Evolutionary conservation across 116 monocot genomes (phyloP), one percentile per base, ranked within the genome.

Genomic region (Cymodocea nodosa): DNA sequence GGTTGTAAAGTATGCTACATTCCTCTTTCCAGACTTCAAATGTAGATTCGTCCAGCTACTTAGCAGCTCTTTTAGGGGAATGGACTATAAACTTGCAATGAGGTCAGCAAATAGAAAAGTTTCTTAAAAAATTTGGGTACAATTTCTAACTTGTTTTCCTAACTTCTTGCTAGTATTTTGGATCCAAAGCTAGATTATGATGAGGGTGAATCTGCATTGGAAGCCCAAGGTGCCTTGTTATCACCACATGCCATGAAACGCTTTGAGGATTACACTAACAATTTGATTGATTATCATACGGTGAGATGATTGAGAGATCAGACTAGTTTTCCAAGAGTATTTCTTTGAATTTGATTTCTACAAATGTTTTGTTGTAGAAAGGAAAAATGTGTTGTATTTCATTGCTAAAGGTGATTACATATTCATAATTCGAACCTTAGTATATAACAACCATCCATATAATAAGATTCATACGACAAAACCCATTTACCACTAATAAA

Each of bases 171-270:
- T 74, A 97, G 97, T 63, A 78, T 97, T 62, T 71, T 88, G 66
- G 85, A 79, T 36, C 76, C 87, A 37, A 95, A 90, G 79, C 71
- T 87, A 67, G 60, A 74, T 58, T 90, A 74, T 39, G 51, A 64
- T 18, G 78, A 85, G 39, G 66, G 76, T 57, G 85, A 83, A 60
- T 36, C 66, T 44, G 52, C 50, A 24, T 76, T 52, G 40, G 50
- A 73, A 61, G 76, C 15, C 62, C 39, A 9, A 79, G 75, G 64
- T 52, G 50, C 63, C 30, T 52, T 82, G 59, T 68, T 97, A 16
- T 76, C 87, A 18, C 84, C 91, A 56, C 77, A 91, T 77, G 86
- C 88, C 64, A 76, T 97, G 91, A 88, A 97, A 75, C 79, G 97
- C 34, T 63, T 97, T 40, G 86, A 88, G 65, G 88, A 85, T 74